phyloP scores from a whole-genome alignment of 2,329 filamentous ascomycete genomes.

The Microsporum canis region DNA sequence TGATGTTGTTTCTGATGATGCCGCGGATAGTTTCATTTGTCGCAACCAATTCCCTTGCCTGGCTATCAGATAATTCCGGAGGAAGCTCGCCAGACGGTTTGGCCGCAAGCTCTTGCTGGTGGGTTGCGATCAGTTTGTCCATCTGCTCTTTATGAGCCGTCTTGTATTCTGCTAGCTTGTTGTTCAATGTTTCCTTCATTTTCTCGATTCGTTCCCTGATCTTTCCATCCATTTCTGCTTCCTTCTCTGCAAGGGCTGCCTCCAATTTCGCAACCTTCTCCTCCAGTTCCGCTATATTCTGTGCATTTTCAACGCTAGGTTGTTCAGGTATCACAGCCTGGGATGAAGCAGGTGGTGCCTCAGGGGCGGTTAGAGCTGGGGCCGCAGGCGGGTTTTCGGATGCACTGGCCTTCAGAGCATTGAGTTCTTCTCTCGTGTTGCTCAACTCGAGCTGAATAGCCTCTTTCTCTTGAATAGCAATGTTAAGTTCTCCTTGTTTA shows the following conservation, averaged over 20 bases:
- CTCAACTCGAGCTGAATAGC: slow-evolving; percentile 58
- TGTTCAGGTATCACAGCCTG: slow-evolving; percentile 18
- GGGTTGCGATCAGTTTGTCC: slow-evolving; percentile 37
- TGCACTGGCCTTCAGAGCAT: slow-evolving; percentile 41
- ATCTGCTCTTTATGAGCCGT: slow-evolving; percentile 41
- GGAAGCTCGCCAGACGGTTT: slow-evolving; percentile 25
- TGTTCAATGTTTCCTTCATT: slow-evolving; percentile 57
- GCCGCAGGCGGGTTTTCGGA: slow-evolving; percentile 20
- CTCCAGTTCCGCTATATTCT: slow-evolving; percentile 51
- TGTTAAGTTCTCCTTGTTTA: slow-evolving; percentile 39
- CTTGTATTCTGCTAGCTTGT: slow-evolving; percentile 51
- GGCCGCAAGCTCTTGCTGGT: slow-evolving; percentile 34
- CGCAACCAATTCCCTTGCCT: slow-evolving; percentile 40
- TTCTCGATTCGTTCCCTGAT: slow-evolving; percentile 42
- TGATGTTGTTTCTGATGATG: slow-evolving; percentile 49
- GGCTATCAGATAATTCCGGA: slow-evolving; percentile 37
- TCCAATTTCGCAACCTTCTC: slow-evolving; percentile 46
- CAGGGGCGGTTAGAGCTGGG: slow-evolving; percentile 42
- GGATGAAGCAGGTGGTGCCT: slow-evolving; percentile 23
- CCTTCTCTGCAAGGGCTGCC: slow-evolving; percentile 42
- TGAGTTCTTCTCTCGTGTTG: slow-evolving; percentile 48
- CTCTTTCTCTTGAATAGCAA: slow-evolving; percentile 51
- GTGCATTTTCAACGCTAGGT: slow-evolving; percentile 29
- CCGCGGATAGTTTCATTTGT: slow-evolving; percentile 40
- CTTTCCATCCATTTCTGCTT: slow-evolving; percentile 40